Conservation (phyloP, 208 protist species). For the Leishmania major region DNA sequence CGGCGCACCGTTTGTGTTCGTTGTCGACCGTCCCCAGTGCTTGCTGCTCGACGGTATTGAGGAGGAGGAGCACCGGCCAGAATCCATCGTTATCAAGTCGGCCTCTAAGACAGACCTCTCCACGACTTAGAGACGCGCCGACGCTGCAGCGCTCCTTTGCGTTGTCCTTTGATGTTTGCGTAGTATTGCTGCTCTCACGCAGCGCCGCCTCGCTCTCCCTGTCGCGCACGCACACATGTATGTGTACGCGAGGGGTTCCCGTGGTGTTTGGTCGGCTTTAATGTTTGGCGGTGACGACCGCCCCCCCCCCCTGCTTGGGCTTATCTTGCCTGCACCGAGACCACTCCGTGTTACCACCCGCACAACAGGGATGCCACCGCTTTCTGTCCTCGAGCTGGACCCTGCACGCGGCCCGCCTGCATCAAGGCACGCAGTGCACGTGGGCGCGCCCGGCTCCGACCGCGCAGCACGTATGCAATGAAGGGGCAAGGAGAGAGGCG, state of each 20-base stretch:
- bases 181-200: background rate
- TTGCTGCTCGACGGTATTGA: conserved; percentile 41
- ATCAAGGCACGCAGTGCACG: background rate
- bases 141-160: background rate
- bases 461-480: background rate
- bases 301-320: too few species aligned
- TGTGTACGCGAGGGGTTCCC: too few species aligned
- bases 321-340: too few species aligned
- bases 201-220: background rate
- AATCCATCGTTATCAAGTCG: conserved; percentile 63
- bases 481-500: background rate
- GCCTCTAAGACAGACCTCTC: conserved; percentile 49
- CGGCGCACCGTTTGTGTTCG: conserved; percentile 43
- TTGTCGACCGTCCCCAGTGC: conserved; percentile 60
- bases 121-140: conserved; percentile 20
- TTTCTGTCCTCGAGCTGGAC: background rate
- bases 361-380: background rate
- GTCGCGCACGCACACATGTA: background rate
- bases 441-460: background rate
- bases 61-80: conserved; percentile 29
- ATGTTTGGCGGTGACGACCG: background rate
- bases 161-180: background rate
- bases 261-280: background rate
- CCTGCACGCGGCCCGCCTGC: background rate
- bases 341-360: background rate